phyloP scores from a whole-genome alignment of 2,329 filamentous ascomycete species.

The Coniochaeta hoffmannii region DNA sequence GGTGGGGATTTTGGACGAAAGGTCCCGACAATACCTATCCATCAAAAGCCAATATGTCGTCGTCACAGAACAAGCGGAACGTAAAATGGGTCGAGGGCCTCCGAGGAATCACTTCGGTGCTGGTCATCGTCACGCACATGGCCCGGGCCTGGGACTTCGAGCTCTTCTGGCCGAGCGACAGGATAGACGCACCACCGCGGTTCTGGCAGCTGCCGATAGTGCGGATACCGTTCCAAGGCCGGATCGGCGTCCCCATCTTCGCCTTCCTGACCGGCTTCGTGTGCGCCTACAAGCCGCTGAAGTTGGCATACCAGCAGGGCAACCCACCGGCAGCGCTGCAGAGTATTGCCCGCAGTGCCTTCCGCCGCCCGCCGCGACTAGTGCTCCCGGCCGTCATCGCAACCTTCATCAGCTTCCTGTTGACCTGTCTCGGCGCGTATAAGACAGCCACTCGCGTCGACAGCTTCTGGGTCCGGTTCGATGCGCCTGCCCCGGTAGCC shows the following conservation, averaged over 20 bases:
- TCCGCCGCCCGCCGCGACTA: conserved; percentile 42
- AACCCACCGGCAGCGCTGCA: conserved; percentile 34
- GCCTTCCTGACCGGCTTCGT: conserved; percentile 49
- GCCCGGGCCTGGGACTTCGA: conserved; percentile 42
- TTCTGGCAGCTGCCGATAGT: conserved; percentile 42
- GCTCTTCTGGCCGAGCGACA: conserved; percentile 40
- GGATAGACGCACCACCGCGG: conserved; percentile 30
- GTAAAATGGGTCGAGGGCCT: conserved; percentile 34
- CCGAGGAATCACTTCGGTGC: conserved; percentile 43
- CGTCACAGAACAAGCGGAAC: conserved; percentile 15
- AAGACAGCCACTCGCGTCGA: conserved; percentile 37
- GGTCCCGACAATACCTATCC: not conserved
- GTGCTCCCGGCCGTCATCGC: conserved; percentile 45
- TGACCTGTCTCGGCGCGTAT: conserved; percentile 41
- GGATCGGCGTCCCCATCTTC: conserved; percentile 48
- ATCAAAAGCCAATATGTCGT: not conserved
- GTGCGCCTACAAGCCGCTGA: conserved; percentile 46
- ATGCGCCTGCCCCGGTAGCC: conserved; percentile 34
- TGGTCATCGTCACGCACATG: conserved; percentile 45
- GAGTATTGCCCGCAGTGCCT: conserved; percentile 43
- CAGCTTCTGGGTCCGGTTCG: conserved; percentile 42
- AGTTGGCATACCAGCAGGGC: conserved; percentile 35
- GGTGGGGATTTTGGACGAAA: not conserved
- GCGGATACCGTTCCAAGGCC: conserved; percentile 48
- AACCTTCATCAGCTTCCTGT: conserved; percentile 38